Evolutionary conservation across 108 stramenopile species (phyloP), one percentile per base, ranked within the genome.

Genomic region (Schizochytrium sp.): DNA sequence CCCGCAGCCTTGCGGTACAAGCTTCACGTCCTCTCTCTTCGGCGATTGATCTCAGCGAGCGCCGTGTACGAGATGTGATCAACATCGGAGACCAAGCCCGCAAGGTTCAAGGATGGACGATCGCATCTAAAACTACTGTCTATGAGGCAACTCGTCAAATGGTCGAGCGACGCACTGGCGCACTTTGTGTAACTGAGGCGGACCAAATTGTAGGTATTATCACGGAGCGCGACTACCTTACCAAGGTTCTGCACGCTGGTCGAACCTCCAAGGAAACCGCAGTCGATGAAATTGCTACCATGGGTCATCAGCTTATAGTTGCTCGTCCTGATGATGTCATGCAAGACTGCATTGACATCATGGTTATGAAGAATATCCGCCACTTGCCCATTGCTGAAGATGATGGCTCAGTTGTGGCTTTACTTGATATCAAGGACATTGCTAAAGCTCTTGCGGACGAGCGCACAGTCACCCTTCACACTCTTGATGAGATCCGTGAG

Each of bases 151-250:
- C 73, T 10, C 46, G 73, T 19, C 50, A 38, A 19, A 83, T 83
- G 73, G 73, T 83, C 73, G 73, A 83, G 46, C 46, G 73, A 19
- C 73, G 53, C 73, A 83, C 73, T 40, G 73, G 73, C 73, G 46
- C 50, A n/a, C 73, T 83, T 40, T 83, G 73, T 47, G 73, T 83
- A 13, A 83, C 73, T n/a, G 50, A 55, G 73, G 53, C 1, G 10
- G 73, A 55, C 73, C 46, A 83, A 28, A 55, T 83, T 1, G 73
- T 83, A 19, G 73, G 73, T 53, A 83, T 83, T 53, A n/a, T 83
- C 73, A 83, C 73, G 8, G 73, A 83, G 73, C 73, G 73, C 73
- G 73, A 83, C 73, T 83, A 83, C 73, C 73, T 83, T 10, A 83
- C 73, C 19, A 83, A 83, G 53, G 73, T 83, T 53, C 19, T 83